Base-by-base conservation (phyloP, 768 basidiomycete species). In the Lentinula sp. region DNA sequence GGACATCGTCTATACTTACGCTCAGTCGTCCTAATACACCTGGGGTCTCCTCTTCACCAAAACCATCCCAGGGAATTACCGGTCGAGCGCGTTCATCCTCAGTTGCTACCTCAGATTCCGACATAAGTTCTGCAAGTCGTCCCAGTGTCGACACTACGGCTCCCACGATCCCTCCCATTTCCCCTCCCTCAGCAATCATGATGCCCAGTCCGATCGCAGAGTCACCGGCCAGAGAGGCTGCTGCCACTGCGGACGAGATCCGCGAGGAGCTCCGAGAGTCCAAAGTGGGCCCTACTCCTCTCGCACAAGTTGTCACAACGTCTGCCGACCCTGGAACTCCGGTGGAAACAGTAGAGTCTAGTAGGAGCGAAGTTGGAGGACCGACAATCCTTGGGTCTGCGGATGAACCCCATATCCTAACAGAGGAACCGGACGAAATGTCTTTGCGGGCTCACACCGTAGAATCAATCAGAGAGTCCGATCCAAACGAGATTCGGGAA, bases 191-290 rank as follows among this genome's bases (percentile, higher is more conserved):
- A 39, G 37, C 37, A 41, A 54, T 37, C 20, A 15, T n/a, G 35
- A 39, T 54, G 37, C 55, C 55, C 6, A 86, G 85, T 62, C 87
- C 89, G 3, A 88, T 91, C 61, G 77, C 83, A 1, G 89, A 91
- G 68, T 88, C 59, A 54, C 46, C 57, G 37, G 41, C 60, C 33
- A 43, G 61, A 49, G 52, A 61, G 18, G 63, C 45, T 45, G 59
- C 61, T 46, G 61, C 62, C 33, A 37, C 39, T 46, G 53, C 35
- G 23, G 53, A 51, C 49, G 60, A 60, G 36, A 43, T 73, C 20
- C 55, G 41, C 6, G 55, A 56, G 7, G 41, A 20, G 39, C 41
- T 56, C 15, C 50, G 61, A 23, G 71, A 71, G 41, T 61, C 67
- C 6, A 66, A 67, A 4, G 57, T 69, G 20, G 79, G 72, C 0